Evolutionary conservation across 2,329 filamentous ascomycete species (phyloP).

Genomic region (Arachnomyces sp.): DNA sequence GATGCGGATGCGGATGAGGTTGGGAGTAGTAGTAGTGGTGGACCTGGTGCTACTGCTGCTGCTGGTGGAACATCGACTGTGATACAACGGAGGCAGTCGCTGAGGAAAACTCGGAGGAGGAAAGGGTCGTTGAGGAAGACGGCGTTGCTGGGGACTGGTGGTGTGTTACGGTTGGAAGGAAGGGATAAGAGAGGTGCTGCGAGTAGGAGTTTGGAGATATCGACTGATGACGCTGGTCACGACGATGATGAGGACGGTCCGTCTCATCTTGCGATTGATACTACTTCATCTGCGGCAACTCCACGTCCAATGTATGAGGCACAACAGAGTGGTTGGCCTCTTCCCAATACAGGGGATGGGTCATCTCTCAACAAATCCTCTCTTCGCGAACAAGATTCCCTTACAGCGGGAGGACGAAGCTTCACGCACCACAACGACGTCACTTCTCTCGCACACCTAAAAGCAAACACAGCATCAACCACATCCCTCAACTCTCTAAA

Average conservation of each 20-base stretch:
- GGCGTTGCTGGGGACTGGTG: slow-evolving; percentile 59
- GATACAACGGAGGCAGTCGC: slow-evolving; percentile 34
- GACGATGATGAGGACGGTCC: slow-evolving; percentile 7
- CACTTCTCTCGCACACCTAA: slow-evolving; percentile 8
- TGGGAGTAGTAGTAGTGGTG: slow-evolving; percentile 16
- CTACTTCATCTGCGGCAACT: slow-evolving; percentile 9
- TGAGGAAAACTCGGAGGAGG: slow-evolving; percentile 56
- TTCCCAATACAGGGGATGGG: not conserved
- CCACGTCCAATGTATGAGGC: not conserved
- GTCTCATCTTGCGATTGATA: too few species aligned
- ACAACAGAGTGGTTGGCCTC: too few species aligned
- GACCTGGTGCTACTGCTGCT: slow-evolving; percentile 30
- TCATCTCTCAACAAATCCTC: not conserved
- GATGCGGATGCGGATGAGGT: slow-evolving; percentile 15
- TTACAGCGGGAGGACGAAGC: too few species aligned
- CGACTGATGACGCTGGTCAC: slow-evolving; percentile 16
- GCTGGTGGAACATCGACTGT: slow-evolving; percentile 43
- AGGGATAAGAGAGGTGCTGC: slow-evolving; percentile 23
- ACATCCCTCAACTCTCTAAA: slow-evolving; percentile 12
- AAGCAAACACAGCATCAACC: slow-evolving; percentile 3
- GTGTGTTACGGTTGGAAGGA: slow-evolving; percentile 22
- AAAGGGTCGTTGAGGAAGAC: slow-evolving; percentile 83
- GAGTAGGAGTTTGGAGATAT: slow-evolving; percentile 9
- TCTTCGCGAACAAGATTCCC: not conserved
- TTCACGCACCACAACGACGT: slow-evolving; percentile 13